Conservation (phyloP, 2,329 filamentous ascomycete species). For the Neocatenulostroma microsporum region DNA sequence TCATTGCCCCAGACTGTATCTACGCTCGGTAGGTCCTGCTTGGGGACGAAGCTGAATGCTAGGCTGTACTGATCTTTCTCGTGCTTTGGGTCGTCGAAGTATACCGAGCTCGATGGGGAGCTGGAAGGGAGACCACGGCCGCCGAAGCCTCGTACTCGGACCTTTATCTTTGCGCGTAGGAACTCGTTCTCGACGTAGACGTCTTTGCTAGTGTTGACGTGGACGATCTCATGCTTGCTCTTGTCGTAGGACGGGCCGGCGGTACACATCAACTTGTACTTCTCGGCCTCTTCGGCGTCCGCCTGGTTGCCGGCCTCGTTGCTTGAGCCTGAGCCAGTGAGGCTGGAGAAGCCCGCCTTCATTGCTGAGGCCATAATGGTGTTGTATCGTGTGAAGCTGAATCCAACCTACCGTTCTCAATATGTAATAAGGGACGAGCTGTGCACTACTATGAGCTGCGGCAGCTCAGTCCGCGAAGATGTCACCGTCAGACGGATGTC, state of each 20-base stretch:
- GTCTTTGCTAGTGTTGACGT: constrained; percentile 59
- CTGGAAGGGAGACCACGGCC: constrained; percentile 55
- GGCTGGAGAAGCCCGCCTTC: constrained; percentile 3
- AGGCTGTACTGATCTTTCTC: constrained; percentile 76
- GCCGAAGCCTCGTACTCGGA: constrained; percentile 65
- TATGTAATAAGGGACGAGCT: no score
- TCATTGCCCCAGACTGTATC: constrained; percentile 90
- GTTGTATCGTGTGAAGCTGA: no score
- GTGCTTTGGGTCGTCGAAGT: constrained; percentile 68
- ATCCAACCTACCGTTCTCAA: no score
- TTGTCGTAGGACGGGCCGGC: constrained; percentile 70
- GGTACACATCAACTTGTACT: constrained; percentile 73
- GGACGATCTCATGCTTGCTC: constrained; percentile 58
- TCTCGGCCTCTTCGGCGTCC: constrained; percentile 34
- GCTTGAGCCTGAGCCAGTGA: background rate
- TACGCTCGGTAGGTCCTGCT: constrained; percentile 53
- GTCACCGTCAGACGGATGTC: no score
- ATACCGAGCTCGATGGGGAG: constrained; percentile 59
- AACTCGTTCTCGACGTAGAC: constrained; percentile 52
- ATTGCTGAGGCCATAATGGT: constrained; percentile 2
- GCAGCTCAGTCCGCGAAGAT: no score
- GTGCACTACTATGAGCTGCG: no score
- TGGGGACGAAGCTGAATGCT: constrained; percentile 67
- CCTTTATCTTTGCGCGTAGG: constrained; percentile 60
- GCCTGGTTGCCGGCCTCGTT: background rate